These are phyloP conservation scores for Andrographis paniculata DNA, from an alignment of 305 asterid genomes.

Conservation along the genomic window DNA sequence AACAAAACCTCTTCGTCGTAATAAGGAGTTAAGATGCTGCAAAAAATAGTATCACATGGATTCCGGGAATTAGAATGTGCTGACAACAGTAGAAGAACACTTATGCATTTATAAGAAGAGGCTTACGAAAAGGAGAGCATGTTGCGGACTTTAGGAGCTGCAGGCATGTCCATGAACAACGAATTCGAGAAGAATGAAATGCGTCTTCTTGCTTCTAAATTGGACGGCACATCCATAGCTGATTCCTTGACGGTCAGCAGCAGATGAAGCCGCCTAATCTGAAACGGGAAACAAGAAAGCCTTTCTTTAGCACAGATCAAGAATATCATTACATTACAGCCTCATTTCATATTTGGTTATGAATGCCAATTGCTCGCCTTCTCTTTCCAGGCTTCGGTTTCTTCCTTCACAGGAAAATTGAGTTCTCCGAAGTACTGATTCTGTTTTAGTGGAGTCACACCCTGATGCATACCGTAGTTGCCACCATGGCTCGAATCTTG, in stretches of 20 bases:
- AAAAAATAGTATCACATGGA: background rate
- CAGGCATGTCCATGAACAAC: conserved; percentile 97
- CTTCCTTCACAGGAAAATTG: conserved; percentile 76
- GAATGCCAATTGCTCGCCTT: conserved; percentile 43
- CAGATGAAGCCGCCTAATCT: conserved; percentile 87
- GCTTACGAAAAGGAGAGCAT: conserved; percentile 98
- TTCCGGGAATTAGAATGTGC: background rate
- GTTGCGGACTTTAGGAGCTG: conserved; percentile 95
- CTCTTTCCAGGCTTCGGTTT: conserved; percentile 90
- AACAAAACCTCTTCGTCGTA: conserved; percentile 83
- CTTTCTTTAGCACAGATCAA: background rate
- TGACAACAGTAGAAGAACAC: background rate
- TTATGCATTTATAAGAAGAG: conserved; percentile 13
- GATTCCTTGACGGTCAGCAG: conserved; percentile 94
- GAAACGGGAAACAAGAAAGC: conserved; percentile 18
- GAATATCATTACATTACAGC: conserved; percentile 6
- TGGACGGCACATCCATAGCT: conserved; percentile 97
- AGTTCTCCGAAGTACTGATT: conserved; percentile 56
- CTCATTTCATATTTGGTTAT: background rate
- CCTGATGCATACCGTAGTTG: conserved; percentile 50
- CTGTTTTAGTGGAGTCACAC: conserved; percentile 71
- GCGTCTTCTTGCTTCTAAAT: conserved; percentile 93
- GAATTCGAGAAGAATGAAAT: conserved; percentile 97
- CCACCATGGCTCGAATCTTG: conserved; percentile 81
- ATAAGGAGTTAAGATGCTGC: conserved; percentile 93